These are phyloP conservation scores for Metschnikowia gruessii DNA, from an alignment of 805 yeast species.

Conservation along the genomic window DNA sequence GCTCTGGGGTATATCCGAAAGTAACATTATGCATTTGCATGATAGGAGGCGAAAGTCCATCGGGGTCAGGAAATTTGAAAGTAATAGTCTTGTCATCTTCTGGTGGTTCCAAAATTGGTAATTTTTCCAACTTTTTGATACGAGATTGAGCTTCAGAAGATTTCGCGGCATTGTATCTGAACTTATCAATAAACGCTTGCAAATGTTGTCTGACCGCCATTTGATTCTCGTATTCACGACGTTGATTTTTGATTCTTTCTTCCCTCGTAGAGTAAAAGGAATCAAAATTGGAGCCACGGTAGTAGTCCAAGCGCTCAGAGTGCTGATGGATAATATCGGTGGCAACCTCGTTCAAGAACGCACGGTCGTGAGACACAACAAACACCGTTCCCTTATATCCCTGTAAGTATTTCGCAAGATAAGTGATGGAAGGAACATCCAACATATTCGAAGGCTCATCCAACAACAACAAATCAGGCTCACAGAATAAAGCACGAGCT, in stretches of 20 bases:
- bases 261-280: slow-evolving; percentile 89
- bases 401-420: slow-evolving; percentile 84
- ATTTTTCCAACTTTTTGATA: slow-evolving; percentile 91
- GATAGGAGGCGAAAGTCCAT: slow-evolving; percentile 88
- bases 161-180: slow-evolving; percentile 95
- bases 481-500: slow-evolving; percentile 96
- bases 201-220: slow-evolving; percentile 93
- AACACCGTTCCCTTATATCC: slow-evolving; percentile 88
- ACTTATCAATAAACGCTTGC: slow-evolving; percentile 93
- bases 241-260: slow-evolving; percentile 90
- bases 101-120: slow-evolving; percentile 91
- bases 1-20: slow-evolving; percentile 73
- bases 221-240: slow-evolving; percentile 95
- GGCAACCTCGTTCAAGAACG: slow-evolving; percentile 95
- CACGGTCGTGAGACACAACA: slow-evolving; percentile 97
- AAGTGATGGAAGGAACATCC: slow-evolving; percentile 99
- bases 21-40: slow-evolving; percentile 82
- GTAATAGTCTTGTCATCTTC: slow-evolving; percentile 83
- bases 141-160: slow-evolving; percentile 97
- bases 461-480: slow-evolving; percentile 86
- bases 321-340: slow-evolving; percentile 98
- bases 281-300: slow-evolving; percentile 91
- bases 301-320: slow-evolving; percentile 93
- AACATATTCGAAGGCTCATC: slow-evolving; percentile 99
- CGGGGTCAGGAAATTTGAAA: slow-evolving; percentile 95